Evolutionary conservation across 2,329 filamentous ascomycete species (phyloP), one percentile per base, ranked within the genome.

Genomic region (Pseudogymnoascus sp.): DNA sequence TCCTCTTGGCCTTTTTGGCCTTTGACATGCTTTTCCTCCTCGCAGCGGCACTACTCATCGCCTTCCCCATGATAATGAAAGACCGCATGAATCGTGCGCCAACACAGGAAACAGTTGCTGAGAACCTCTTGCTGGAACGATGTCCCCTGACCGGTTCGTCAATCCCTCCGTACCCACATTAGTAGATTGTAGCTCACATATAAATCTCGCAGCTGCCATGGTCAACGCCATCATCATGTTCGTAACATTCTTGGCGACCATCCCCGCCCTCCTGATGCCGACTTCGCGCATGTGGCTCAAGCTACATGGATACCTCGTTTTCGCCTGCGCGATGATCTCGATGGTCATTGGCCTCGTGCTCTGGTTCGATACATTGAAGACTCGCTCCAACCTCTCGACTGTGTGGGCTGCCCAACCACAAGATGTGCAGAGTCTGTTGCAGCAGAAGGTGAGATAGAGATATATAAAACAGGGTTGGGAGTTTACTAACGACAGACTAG

Each of bases 151-250:
- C 76, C 73, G 80, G 82, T 84, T 74, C 69, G 78, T 73, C 69
- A 54, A 48, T 28, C 62, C 41, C 39, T 37, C 62, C 36, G 13
- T 45, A 34, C 13, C 21, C 8, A n/a, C 7, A 21, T 37, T 16
- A n/a, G 6, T 6, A 57, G 10, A 28, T 11, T 36, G 60, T 62
- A 19, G n/a, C 16, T 21, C 10, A 19, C 23, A 19, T 34, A 36
- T 45, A 10, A 13, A 65, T 31, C 13, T 41, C 41, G 61, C 67
- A 83, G 89, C 86, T 62, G 88, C 86, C 65, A 85, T 93, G 67
- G 86, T 82, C 72, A 93, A 93, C 75, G 84, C 87, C 66, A 80
- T 87, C 71, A 79, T 93, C 71, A 83, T 92, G 73, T 86, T 93
- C 75, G 72, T 85, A 70, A 86, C 87, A 23, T 92, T 92, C 75